These are phyloP conservation scores for Yamadazyma philogaea DNA, from an alignment of 805 yeast species.

Conservation along the genomic window DNA sequence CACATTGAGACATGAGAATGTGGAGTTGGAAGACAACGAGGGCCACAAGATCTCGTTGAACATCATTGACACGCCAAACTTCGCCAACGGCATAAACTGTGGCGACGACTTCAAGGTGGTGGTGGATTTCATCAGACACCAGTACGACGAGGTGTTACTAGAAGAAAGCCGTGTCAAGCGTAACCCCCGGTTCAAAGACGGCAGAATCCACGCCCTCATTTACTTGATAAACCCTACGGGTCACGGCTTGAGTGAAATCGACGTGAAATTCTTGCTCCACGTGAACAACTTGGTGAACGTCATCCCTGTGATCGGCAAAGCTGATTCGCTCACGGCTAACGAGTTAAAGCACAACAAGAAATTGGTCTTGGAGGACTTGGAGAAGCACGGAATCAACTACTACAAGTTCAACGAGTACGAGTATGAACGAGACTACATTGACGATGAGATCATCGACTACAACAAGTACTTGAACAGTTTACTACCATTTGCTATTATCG, in stretches of 20 bases:
- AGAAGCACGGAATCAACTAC: constrained; percentile 64
- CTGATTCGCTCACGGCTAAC: constrained; percentile 39
- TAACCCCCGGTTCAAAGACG: constrained; percentile 82
- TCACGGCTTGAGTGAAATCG: constrained; percentile 43
- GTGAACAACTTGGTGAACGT: constrained; percentile 42
- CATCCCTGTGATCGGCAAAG: constrained; percentile 43
- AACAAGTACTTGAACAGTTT: constrained; percentile 61
- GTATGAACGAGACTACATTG: constrained; percentile 46
- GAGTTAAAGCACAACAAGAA: constrained; percentile 65
- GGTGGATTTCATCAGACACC: constrained; percentile 77
- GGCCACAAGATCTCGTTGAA: constrained; percentile 77
- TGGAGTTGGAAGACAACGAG: constrained; percentile 82
- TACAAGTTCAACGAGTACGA: constrained; percentile 68
- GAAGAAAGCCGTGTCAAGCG: constrained; percentile 81
- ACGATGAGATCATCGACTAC: constrained; percentile 63
- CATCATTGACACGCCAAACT: constrained; percentile 80
- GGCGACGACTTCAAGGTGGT: constrained; percentile 62
- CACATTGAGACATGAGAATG: constrained; percentile 71
- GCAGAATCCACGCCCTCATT: constrained; percentile 65
- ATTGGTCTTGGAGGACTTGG: constrained; percentile 74
- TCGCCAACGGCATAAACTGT: constrained; percentile 73
- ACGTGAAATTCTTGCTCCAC: constrained; percentile 40
- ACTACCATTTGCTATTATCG: constrained; percentile 66
- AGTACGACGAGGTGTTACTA: constrained; percentile 75
- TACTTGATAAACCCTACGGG: constrained; percentile 46